Conservation (phyloP, 176 grass and related monocot species). For the Phragmites australis region DNA sequence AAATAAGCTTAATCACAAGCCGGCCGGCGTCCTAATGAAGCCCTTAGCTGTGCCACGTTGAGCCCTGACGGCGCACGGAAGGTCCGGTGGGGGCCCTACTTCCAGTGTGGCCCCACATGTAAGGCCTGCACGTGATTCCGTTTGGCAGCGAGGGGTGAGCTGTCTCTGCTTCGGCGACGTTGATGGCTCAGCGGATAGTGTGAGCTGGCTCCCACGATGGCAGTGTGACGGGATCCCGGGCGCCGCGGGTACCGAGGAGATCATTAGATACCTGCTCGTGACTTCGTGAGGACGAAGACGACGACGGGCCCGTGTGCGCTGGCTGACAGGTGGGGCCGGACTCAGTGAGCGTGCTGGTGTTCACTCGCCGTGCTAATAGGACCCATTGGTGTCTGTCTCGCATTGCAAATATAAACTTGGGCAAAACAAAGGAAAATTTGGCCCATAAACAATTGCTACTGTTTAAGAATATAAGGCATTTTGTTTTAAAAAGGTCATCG, state of each 20-base stretch:
- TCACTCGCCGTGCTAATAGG: too few species aligned
- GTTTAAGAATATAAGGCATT: too few species aligned
- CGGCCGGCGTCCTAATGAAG: too few species aligned
- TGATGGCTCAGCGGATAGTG: background rate
- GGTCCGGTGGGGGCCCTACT: too few species aligned
- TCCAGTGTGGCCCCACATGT: background rate
- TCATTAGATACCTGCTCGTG: background rate
- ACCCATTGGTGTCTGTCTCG: too few species aligned
- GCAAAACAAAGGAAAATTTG: too few species aligned
- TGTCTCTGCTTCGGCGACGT: slow-evolving; percentile 26
- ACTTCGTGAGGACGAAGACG: background rate
- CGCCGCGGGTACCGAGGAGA: background rate
- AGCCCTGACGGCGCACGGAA: background rate
- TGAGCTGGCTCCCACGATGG: slow-evolving; percentile 29
- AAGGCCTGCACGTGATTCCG: slow-evolving; percentile 29
- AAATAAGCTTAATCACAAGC: background rate
- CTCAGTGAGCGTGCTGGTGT: too few species aligned
- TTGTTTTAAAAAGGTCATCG: too few species aligned
- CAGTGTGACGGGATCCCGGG: slow-evolving; percentile 1
- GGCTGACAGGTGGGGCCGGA: background rate
- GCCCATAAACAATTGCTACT: too few species aligned
- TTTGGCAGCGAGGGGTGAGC: slow-evolving; percentile 34
- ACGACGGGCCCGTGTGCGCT: background rate
- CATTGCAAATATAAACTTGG: too few species aligned
- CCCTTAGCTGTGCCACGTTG: slow-evolving; percentile 12